A percentile compares a stretch with the other conserved stretches of the same genome.
Evolutionary conservation across 1,139 yeast species (phyloP).

Genomic region (Torulaspora pretoriensis): DNA sequence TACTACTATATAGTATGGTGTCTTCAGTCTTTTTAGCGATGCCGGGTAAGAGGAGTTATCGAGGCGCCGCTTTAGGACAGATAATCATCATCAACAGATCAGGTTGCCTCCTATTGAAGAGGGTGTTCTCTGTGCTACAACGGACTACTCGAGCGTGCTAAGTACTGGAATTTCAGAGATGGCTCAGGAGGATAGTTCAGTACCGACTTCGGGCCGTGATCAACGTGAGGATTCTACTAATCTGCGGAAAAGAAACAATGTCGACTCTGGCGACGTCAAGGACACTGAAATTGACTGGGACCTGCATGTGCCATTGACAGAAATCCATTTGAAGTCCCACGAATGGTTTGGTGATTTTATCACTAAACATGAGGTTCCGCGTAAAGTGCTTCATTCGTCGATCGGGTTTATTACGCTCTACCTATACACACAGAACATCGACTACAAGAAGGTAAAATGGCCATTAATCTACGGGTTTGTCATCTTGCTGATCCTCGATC

Average conservation of each 20-base stretch:
- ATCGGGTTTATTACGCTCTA: slow-evolving; percentile 77
- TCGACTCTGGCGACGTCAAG: slow-evolving; percentile 4
- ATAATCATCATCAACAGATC: not conserved
- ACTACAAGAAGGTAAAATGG: slow-evolving; percentile 52
- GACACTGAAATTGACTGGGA: slow-evolving; percentile 18
- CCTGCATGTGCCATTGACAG: slow-evolving; percentile 33
- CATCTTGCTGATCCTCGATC: slow-evolving; percentile 59
- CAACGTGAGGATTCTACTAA: not conserved
- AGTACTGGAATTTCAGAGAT: not conserved
- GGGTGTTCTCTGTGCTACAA: not conserved
- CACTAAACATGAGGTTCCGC: slow-evolving; percentile 79
- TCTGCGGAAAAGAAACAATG: slow-evolving; percentile 1
- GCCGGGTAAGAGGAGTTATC: not conserved
- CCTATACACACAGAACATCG: slow-evolving; percentile 61
- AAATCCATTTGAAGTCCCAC: slow-evolving; percentile 35
- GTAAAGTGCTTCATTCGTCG: slow-evolving; percentile 82
- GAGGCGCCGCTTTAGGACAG: not conserved
- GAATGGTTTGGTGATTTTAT: slow-evolving; percentile 49
- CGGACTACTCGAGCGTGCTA: not conserved
- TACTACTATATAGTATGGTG: no score
- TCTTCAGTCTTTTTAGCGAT: no score
- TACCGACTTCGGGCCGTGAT: slow-evolving; percentile 7
- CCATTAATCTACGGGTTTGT: slow-evolving; percentile 54
- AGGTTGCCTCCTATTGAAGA: not conserved
- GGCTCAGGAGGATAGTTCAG: slow-evolving; percentile 8